A percentile compares a stretch with the other conserved stretches of the same genome.
These are phyloP conservation scores for Mayamaea pseudoterrestris DNA, from an alignment of 108 stramenopile genomes.

Conservation along the genomic window DNA sequence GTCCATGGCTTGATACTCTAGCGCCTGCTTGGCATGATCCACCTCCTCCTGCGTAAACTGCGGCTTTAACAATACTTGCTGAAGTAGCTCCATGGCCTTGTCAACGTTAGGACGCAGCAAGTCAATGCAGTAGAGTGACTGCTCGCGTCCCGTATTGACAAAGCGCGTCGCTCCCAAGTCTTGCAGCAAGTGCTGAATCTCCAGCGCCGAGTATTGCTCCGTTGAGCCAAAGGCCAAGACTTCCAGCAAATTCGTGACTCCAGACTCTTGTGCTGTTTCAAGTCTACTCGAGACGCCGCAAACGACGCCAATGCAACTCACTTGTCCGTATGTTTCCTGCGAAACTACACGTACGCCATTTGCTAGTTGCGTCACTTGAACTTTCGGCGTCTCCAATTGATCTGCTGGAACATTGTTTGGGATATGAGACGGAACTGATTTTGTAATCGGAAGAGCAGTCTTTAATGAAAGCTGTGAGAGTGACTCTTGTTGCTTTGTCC, in stretches of 20 bases:
- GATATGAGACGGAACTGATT: constrained; percentile 29
- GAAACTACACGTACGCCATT: constrained; percentile 86
- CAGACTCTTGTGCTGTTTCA: constrained; percentile 41
- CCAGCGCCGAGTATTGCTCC: constrained; percentile 15
- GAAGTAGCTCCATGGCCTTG: constrained; percentile 63
- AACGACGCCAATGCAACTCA: constrained; percentile 64
- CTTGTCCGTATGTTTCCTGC: constrained; percentile 73
- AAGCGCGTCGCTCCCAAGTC: constrained; percentile 66
- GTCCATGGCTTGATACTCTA: constrained; percentile 77
- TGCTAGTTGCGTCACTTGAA: constrained; percentile 54
- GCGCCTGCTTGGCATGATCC: constrained; percentile 53
- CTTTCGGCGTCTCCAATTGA: constrained; percentile 42
- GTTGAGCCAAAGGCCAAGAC: constrained; percentile 83
- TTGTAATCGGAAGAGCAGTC: constrained; percentile 15
- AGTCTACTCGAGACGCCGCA: constrained; percentile 68
- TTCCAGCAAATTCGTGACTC: constrained; percentile 86
- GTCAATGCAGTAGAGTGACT: constrained; percentile 88
- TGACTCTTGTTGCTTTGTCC: constrained; percentile 4
- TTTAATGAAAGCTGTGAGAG: constrained; percentile 1
- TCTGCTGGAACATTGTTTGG: constrained; percentile 40
- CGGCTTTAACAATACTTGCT: constrained; percentile 61
- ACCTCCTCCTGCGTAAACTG: constrained; percentile 32
- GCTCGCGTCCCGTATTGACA: constrained; percentile 77
- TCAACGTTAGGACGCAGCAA: constrained; percentile 78
- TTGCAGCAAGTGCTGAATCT: constrained; percentile 45